Base-by-base conservation (phyloP, 73 alveolate genomes). In the Uronychia binucleata region DNA sequence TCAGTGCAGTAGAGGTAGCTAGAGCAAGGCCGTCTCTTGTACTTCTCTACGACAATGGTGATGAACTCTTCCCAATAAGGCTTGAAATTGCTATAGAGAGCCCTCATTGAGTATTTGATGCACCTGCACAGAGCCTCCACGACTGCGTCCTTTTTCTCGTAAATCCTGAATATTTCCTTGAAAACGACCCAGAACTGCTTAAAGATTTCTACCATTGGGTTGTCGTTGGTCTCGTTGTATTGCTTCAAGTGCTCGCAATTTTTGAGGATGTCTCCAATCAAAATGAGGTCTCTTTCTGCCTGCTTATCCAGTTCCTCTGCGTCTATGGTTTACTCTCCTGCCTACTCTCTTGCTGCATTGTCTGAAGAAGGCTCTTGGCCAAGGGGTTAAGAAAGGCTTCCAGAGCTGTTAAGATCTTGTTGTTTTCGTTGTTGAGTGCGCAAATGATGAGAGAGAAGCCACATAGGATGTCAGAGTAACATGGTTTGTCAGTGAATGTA, bases 1-100 rank as follows among this genome's bases (percentile, higher is more conserved):
- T 46, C 67, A 46, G 67, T 46, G 67, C 67, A 46, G 67, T 46
- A 46, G 67, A 46, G 67, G 67, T 11, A 46, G 67, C 67, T 46
- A 11, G 67, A 46, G 67, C 67, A 46, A 46, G 5, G 67, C 5
- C n/a, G 5, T 46, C 5, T 46, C 19, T 5, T 46, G 67, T 46
- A 46, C 67, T 46, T 46, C 67, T 46, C 67, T 19, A 46, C 67
- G 19, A 46, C 19, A 46, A 46, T 46, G n/a, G 5, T 19, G 19
- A 46, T 46, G 67, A 46, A 46, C 19, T 46, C 67, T 46, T 46
- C 5, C 67, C 67, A 46, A 19, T 46, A 46, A 11, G 67, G 67
- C 67, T 19, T 46, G 67, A 46, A 46, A 46, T 46, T 46, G 67
- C 19, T 19, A 46, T 46, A 19, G 67, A 46, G 67, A 46, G n/a